Base-by-base conservation (phyloP, 495 filamentous ascomycete genomes). In the Penicillium odoratum region DNA sequence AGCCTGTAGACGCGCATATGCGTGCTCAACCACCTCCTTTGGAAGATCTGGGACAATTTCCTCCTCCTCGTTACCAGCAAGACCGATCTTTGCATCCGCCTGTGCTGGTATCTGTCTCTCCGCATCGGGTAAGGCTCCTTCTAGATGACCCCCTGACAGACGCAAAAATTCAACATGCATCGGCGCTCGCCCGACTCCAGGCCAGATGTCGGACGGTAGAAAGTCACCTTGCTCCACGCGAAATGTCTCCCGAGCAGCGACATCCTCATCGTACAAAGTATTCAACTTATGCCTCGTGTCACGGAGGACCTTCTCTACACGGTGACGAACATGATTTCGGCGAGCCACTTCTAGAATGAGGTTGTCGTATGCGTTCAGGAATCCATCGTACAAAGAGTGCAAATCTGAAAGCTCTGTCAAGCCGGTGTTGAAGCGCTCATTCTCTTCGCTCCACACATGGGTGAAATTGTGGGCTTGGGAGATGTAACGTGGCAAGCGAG, bases 141-240 rank as follows among this genome's bases (percentile, higher is more conserved):
- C 68, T 0, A 78, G 60, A 18, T 65, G 65, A 16, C 73, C 75
- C 1, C 77, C 77, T 3, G 72, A 65, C 51, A 78, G 65, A 8
- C 76, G 67, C 8, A 62, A 62, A 25, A 90, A 78, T 50, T 84
- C 74, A 49, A 85, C 85, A 47, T 80, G 78, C 64, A 78, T 76
- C 28, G 87, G 87, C 31, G 78, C 79, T 46, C 82, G 76, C 53
- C 79, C 77, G 29, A 90, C 74, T 6, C 88, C 90, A 0, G 87
- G 86, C 94, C 93, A 98, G 42, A 98, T 85, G 65, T 97, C 95
- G 3, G 85, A 84, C 0, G 94, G 94, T 18, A 98, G 70, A 65
- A 84, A 94, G 57, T 96, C 90, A 3, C 92, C 92, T 18, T 93
- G 84, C 57, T 96, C 90, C 7, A 84, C 76, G 29, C 86, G 82